Evolutionary conservation across 73 alveolate species (phyloP), one percentile per base, ranked within the genome.

Genomic region (Paramecium octaurelia): DNA sequence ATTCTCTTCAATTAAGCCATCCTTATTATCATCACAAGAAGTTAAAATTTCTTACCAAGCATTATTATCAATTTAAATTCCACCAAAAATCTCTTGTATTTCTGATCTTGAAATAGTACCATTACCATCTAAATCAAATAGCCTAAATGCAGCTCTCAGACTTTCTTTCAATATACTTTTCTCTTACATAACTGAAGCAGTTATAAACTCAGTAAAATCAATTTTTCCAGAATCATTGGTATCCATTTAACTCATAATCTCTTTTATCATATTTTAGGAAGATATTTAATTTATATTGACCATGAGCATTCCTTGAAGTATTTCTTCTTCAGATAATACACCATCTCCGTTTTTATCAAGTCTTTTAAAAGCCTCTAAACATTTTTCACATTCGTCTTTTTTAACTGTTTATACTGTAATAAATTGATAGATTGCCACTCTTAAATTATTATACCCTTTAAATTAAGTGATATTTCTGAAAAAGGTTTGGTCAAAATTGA

Each of bases 101-200:
- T 86, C 85, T 18, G 2, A 76, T 86, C 48, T 86, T 2, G 69
- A 50, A 21, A 86, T 58, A 4, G 46, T 29, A 8, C 93, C 86
- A 24, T 69, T 86, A 16, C 86, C 70, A 86, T 86, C 93, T 8
- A 69, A 12, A 57, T 86, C 93, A 86, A 86, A 86, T 21, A 86
- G 31, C 6, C 29, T 16, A 86, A 86, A 86, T 8, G 71, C 40
- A 58, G 85, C n/a, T 21, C 68, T 57, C 21, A 86, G 9, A n/a
- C 36, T 11, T 20, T 58, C 54, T 86, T n/a, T 14, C 7, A 71
- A 86, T 57, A 69, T 14, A 9, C 68, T 1, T 58, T 86, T 58
- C 16, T 60, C 88, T 14, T n/a, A 60, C 8, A 60, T 5, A 24
- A 85, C n/a, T 2, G 93, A 29, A 1, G 90, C 89, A 36, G 36